Percentiles rank a stretch among this genome's conserved stretches.
phyloP scores from a whole-genome alignment of 371 early-diverging fungal genomes.

The Syncephalis fuscata region DNA sequence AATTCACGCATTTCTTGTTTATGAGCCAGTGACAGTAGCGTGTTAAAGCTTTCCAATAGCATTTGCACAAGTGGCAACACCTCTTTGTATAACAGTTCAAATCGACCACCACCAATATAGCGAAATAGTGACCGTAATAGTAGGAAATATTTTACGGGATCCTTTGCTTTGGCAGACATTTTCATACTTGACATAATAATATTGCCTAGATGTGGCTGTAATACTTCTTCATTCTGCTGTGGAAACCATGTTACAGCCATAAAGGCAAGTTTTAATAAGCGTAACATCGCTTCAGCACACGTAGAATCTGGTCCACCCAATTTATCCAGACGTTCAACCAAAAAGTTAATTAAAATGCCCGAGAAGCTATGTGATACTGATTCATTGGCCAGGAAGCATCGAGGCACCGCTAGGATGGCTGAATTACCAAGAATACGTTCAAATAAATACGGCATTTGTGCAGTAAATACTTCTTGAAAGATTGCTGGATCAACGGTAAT shows the following conservation, averaged over 20 bases:
- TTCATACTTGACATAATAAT: conserved; percentile 84
- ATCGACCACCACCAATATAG: conserved; percentile 48
- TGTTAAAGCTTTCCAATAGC: conserved; percentile 77
- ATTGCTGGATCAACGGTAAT: conserved; percentile 74
- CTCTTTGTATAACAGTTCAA: conserved; percentile 61
- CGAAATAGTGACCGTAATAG: conserved; percentile 85
- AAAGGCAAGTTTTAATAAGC: conserved; percentile 85
- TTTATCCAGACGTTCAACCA: conserved; percentile 69
- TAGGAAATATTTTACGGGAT: conserved; percentile 83
- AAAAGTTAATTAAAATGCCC: conserved; percentile 53
- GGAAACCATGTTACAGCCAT: conserved; percentile 89
- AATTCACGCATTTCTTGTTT: conserved; percentile 74
- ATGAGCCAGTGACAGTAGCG: conserved; percentile 59
- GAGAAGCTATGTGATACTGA: conserved; percentile 61
- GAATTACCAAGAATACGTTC: conserved; percentile 65
- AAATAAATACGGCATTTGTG: conserved; percentile 75
- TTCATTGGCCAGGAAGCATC: conserved; percentile 75
- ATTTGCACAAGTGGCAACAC: conserved; percentile 83
- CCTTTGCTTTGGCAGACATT: conserved; percentile 59
- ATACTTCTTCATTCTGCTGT: conserved; percentile 73
- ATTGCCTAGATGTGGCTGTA: conserved; percentile 76
- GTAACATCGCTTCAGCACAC: conserved; percentile 64
- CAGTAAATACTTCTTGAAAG: conserved; percentile 88
- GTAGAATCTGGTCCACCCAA: conserved; percentile 63
- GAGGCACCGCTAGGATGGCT: conserved; percentile 69